A percentile compares a stretch with the other conserved stretches of the same genome.
phyloP scores from a whole-genome alignment of 1,284 basidiomycete genomes.

The Leccinum pachyderme region DNA sequence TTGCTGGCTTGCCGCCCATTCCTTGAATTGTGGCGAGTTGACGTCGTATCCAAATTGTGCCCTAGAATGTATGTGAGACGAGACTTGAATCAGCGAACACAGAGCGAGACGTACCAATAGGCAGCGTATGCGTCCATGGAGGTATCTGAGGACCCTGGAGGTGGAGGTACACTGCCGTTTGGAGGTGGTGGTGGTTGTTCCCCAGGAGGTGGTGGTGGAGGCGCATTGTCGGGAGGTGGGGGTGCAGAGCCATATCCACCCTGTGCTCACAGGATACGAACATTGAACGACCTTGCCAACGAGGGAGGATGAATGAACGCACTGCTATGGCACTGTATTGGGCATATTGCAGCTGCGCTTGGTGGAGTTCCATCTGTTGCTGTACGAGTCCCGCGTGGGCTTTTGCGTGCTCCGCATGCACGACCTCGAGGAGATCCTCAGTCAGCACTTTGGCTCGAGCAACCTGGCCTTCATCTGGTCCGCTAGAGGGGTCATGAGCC shows the following conservation, averaged over 20 bases:
- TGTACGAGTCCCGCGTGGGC: slow-evolving; percentile 59
- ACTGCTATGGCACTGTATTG: slow-evolving; percentile 65
- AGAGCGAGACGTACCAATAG: slow-evolving; percentile 55
- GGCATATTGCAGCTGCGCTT: slow-evolving; percentile 76
- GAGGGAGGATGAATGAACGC: slow-evolving; percentile 35
- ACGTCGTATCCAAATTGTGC: slow-evolving; percentile 89
- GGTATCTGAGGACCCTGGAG: slow-evolving; percentile 38
- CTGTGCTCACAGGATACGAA: slow-evolving; percentile 8
- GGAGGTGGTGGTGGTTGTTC: slow-evolving; percentile 60
- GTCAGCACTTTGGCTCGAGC: slow-evolving; percentile 85
- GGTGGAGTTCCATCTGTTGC: slow-evolving; percentile 81
- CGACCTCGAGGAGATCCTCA: slow-evolving; percentile 86
- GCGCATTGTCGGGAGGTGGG: slow-evolving; percentile 53
- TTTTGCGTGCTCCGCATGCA: slow-evolving; percentile 84
- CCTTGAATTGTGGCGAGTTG: slow-evolving; percentile 76
- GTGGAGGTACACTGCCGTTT: slow-evolving; percentile 43
- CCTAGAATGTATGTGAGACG: slow-evolving; percentile 40
- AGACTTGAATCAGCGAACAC: neutral
- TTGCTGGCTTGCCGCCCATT: slow-evolving; percentile 71
- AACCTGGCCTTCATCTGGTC: slow-evolving; percentile 87
- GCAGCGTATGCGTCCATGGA: slow-evolving; percentile 63
- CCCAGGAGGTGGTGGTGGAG: slow-evolving; percentile 62
- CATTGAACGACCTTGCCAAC: neutral
- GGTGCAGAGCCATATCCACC: slow-evolving; percentile 56
- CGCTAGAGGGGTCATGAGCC: slow-evolving; percentile 44